Base-by-base conservation (phyloP, 2,329 filamentous ascomycete species). In the Sodiomyces alkalinus region DNA sequence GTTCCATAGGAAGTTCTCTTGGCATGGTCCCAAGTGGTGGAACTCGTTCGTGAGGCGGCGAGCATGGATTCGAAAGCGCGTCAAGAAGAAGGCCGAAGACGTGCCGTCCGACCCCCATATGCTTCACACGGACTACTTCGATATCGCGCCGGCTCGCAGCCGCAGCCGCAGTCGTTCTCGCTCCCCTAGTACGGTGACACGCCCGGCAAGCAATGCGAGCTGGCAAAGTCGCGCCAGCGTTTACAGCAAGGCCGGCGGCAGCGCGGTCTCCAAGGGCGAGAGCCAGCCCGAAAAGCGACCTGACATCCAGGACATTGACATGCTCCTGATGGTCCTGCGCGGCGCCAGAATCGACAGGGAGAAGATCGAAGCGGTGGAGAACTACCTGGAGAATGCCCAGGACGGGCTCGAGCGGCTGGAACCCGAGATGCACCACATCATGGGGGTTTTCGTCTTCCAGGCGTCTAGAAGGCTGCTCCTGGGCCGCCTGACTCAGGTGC, bases 1-100 rank as follows among this genome's bases (percentile, higher is more conserved):
- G 39, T 98, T 96, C 47, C 60, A 62, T 38, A 71, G 66, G 34
- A 61, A 56, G 22, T 83, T 80, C 39, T 71, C 74, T 3, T 98
- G 90, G 90, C 90, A 98, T 51, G 76, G 77, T 3, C 80, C 80
- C 12, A 78, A 73, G 16, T 96, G 87, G 86, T 93, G 83, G 53
- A 87, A 86, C 49, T 92, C 83, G 2, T 98, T 87, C 46, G 90
- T 94, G n/a, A 68, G 90, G 19, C 64, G 90, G 40, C 68, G 90
- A 36, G 73, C 82, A 14, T 98, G 90, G 90, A 72, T 87, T 30
- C 66, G 90, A 23, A 79, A 81, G 49, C 66, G 90, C 19, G 65
- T 79, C 29, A 81, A 79, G 53, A 69, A 70, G 46, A 58, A 47
- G 12, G 34, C 41, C 9, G 47, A 54, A 4, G 56, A 65, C 26